Conservation (phyloP, 257 asterid genomes). For the Coffea eugenioides region DNA sequence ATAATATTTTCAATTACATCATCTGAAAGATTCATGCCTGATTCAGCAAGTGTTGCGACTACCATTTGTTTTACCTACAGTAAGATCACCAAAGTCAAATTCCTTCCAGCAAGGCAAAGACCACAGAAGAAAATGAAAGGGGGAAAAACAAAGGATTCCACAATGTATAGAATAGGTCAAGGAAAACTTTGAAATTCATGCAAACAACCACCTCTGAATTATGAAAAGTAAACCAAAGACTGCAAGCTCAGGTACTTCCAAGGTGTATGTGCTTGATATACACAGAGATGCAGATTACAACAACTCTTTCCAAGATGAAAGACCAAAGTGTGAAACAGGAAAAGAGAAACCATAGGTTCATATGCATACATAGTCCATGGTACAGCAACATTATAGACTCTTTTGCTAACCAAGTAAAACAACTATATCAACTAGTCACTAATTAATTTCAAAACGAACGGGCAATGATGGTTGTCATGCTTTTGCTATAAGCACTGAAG, state of each 20-base stretch:
- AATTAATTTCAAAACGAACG: background rate
- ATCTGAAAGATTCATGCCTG: constrained; percentile 91
- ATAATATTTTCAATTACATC: constrained; percentile 83
- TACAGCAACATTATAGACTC: background rate
- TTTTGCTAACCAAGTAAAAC: background rate
- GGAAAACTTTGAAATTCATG: constrained; percentile 5
- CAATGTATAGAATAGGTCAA: background rate
- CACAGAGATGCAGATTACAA: background rate
- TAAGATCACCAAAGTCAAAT: constrained; percentile 10
- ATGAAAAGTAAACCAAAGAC: background rate
- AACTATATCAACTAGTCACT: background rate
- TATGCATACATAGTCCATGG: no score
- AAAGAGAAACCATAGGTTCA: background rate
- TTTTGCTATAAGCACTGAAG: background rate
- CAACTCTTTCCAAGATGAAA: background rate
- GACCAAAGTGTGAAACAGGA: background rate
- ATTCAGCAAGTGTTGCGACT: constrained; percentile 94
- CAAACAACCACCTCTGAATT: background rate
- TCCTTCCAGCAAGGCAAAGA: constrained; percentile 6
- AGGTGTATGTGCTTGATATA: background rate
- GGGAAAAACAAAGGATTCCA: no score
- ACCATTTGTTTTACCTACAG: constrained; percentile 93
- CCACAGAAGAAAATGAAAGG: background rate
- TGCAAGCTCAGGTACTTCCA: background rate
- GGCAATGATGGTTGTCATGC: background rate